Percentiles rank a stretch among this genome's conserved stretches.
phyloP scores from a whole-genome alignment of 345 rosid species.

The Rhodomyrtus tomentosa region DNA sequence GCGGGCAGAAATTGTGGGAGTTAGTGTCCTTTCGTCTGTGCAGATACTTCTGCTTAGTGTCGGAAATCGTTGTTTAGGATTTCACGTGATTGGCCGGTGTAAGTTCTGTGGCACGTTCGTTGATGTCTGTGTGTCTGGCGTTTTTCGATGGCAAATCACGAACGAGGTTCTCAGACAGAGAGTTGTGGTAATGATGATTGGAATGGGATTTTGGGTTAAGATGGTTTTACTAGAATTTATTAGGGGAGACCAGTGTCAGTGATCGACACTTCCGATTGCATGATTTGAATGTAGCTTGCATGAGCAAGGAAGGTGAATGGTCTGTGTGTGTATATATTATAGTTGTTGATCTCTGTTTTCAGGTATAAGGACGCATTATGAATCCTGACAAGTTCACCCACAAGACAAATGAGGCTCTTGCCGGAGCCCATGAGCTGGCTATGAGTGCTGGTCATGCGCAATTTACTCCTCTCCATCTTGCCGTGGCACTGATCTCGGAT shows the following conservation, averaged over 20 bases:
- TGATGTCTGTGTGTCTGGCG: background rate
- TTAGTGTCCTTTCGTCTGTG: background rate
- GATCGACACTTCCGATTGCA: background rate
- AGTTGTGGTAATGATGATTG: background rate
- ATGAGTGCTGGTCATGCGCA: slow-evolving; percentile 63
- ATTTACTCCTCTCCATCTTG: slow-evolving; percentile 77
- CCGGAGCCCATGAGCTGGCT: slow-evolving; percentile 58
- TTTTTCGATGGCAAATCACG: background rate
- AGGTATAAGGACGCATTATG: slow-evolving; percentile 20
- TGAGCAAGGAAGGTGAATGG: background rate
- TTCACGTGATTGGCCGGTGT: background rate
- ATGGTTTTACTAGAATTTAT: background rate
- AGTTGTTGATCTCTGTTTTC: background rate
- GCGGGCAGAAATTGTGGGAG: background rate
- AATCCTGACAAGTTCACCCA: slow-evolving; percentile 87
- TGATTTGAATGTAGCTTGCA: background rate
- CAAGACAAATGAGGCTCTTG: slow-evolving; percentile 78
- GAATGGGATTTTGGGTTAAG: background rate
- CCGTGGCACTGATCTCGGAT: slow-evolving; percentile 59
- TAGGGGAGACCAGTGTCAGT: background rate
- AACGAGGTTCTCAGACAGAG: background rate
- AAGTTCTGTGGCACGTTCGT: background rate
- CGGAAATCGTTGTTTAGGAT: background rate
- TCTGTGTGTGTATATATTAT: background rate
- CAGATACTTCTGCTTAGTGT: background rate